A percentile compares a stretch with the other conserved stretches of the same genome.
Conservation (phyloP, 1,284 basidiomycete genomes). For the Sporisorium reilianum region DNA sequence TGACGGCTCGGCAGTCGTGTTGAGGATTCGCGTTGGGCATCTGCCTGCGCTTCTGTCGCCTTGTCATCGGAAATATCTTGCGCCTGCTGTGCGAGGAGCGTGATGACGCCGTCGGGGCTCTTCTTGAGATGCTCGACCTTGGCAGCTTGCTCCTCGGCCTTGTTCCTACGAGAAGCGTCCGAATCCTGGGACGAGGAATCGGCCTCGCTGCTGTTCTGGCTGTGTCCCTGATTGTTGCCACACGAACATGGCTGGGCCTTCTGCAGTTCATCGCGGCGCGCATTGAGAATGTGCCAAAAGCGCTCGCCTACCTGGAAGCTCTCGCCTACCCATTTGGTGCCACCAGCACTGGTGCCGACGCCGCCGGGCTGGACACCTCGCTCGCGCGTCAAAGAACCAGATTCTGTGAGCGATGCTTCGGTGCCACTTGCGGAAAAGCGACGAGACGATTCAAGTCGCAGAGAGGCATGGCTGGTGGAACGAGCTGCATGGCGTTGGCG, state of each 20-base stretch:
- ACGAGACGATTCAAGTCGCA: slow-evolving; percentile 13
- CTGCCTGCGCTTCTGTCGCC: slow-evolving; percentile 19
- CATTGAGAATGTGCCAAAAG: slow-evolving; percentile 57
- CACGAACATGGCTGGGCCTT: slow-evolving; percentile 30
- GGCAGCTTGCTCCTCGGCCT: slow-evolving; percentile 27
- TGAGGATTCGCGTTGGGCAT: not conserved
- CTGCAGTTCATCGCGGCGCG: slow-evolving; percentile 32
- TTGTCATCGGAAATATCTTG: slow-evolving; percentile 39
- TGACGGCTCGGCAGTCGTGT: not conserved
- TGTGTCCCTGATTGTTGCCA: not conserved
- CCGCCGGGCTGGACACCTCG: slow-evolving; percentile 46
- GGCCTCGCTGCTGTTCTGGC: not conserved
- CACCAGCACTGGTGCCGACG: slow-evolving; percentile 63
- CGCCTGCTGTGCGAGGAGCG: slow-evolving; percentile 39
- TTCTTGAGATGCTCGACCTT: slow-evolving; percentile 43
- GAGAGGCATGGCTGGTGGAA: slow-evolving; percentile 32
- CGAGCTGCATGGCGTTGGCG: slow-evolving; percentile 18
- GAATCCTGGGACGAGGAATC: not conserved
- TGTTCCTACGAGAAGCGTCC: slow-evolving; percentile 9
- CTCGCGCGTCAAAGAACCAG: not conserved
- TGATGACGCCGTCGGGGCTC: slow-evolving; percentile 46
- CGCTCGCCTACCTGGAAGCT: slow-evolving; percentile 62
- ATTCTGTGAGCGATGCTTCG: slow-evolving; percentile 20
- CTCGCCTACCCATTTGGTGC: slow-evolving; percentile 64
- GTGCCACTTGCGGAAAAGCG: slow-evolving; percentile 24